Evolutionary conservation across 805 yeast genomes (phyloP), one percentile per base, ranked within the genome.

Genomic region (Kodamaea kakaduensis): DNA sequence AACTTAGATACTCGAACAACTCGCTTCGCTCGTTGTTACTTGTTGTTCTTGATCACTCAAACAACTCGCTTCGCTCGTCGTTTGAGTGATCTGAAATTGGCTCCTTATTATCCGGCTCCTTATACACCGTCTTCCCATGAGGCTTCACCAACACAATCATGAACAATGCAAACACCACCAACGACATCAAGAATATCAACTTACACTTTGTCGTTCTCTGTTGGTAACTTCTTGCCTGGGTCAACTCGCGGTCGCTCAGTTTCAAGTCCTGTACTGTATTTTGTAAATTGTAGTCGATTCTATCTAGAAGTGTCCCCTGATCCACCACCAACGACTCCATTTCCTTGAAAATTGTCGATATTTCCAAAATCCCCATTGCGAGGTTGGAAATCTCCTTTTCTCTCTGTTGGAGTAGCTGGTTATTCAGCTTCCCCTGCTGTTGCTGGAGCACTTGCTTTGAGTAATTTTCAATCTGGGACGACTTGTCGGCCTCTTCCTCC

Each of bases 361-460:
- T 85, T 55, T 93, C 99, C 25, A 90, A 65, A 29, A 93, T 95
- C 34, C 97, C 96, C 67, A 85, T 86, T 3, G 98, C 97, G 36
- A 93, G 72, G 46, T 83, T 84, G 20, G 84, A 83, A 35, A 93
- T 93, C 52, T 90, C 98, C 35, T 79, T 75, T 52, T 93, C 98
- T 36, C 98, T 70, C 47, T 84, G 86, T 37, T 77, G 73, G 23
- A 84, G 57, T 52, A 38, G 51, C 45, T 36, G 53, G 27, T 34
- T 21, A 21, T 43, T 48, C 38, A 51, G 52, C 32, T 47, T 54
- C 37, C 64, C 70, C 2, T 81, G 70, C 40, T 71, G 74, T n/a
- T n/a, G n/a, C 37, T 63, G 66, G 45, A 76, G 61, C 3, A 76
- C 78, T 37, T 70, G 68, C 42, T 73, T 59, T 3, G 80, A 75